Evolutionary conservation across 23 red algal genomes (phyloP).

Genomic region (Porphyridium purpureum): DNA sequence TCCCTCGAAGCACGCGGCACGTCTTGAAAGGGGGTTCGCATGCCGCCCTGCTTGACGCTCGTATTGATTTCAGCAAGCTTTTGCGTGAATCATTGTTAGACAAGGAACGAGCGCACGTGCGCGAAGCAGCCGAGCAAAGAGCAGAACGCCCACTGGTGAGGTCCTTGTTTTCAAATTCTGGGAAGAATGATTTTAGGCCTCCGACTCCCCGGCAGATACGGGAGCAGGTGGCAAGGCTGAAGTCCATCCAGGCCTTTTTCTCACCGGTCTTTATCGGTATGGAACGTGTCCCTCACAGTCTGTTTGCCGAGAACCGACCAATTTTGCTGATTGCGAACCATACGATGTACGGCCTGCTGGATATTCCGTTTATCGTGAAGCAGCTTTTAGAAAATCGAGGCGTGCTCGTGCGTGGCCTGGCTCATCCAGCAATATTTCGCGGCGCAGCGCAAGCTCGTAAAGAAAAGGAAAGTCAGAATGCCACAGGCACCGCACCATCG

Average conservation of each 20-base stretch:
- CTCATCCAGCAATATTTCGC: constrained; percentile 64
- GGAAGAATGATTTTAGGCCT: too few relatives aligned
- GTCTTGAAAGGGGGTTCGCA: constrained; percentile 37
- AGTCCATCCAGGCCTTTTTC: neutral
- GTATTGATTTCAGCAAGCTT: constrained; percentile 16
- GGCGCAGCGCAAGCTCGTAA: too few relatives aligned
- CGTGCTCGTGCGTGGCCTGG: constrained; percentile 33
- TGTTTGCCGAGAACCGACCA: constrained; percentile 7
- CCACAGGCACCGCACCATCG: neutral
- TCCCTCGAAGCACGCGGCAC: constrained; percentile 15
- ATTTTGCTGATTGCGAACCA: constrained; percentile 90
- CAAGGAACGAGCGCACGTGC: too few relatives aligned
- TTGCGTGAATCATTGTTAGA: too few relatives aligned
- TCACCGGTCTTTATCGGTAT: constrained; percentile 50
- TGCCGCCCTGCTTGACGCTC: constrained; percentile 14
- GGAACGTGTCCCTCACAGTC: constrained; percentile 24
- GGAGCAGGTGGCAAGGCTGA: too few relatives aligned
- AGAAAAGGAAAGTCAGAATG: neutral
- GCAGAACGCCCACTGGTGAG: too few relatives aligned
- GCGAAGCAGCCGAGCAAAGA: too few relatives aligned
- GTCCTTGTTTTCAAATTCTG: too few relatives aligned
- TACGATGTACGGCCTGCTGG: constrained; percentile 59
- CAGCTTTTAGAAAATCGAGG: constrained; percentile 29
- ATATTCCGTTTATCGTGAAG: constrained; percentile 24
- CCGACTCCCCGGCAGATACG: too few relatives aligned